Percentiles rank a stretch among this genome's conserved stretches.
Conservation (phyloP, 2,329 filamentous ascomycete genomes). For the Talaromyces funiculosus region DNA sequence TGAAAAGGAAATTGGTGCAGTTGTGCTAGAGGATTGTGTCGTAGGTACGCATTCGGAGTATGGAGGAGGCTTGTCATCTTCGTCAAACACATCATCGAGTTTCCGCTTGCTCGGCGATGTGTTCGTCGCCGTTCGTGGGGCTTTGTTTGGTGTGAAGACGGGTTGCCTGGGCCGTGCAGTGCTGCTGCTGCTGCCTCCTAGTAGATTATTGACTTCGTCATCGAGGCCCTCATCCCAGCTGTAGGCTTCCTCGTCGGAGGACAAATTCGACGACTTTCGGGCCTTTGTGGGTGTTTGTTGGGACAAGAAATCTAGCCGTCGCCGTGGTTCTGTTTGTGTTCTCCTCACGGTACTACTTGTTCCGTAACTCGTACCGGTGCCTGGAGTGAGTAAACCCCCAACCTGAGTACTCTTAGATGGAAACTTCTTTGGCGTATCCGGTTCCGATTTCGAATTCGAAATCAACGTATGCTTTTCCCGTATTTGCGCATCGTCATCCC, state of each 20-base stretch:
- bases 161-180: constrained; percentile 1
- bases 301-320: background rate
- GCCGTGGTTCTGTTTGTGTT: background rate
- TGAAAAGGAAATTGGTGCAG: constrained; percentile 17
- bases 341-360: background rate
- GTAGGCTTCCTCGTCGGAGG: constrained; percentile 31
- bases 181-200: constrained; percentile 4
- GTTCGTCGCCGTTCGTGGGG: constrained; percentile 25
- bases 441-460: constrained; percentile 47
- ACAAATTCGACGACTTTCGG: background rate
- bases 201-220: constrained; percentile 22
- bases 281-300: constrained; percentile 1
- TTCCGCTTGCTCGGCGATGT: constrained; percentile 36
- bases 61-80: constrained; percentile 6
- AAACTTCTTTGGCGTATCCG: constrained; percentile 22
- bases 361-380: constrained; percentile 21
- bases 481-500: constrained; percentile 53
- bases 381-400: constrained; percentile 30
- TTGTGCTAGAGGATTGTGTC: background rate
- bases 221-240: constrained; percentile 34
- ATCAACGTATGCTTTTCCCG: constrained; percentile 48
- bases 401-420: constrained; percentile 17
- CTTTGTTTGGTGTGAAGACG: constrained; percentile 34
- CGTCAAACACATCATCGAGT: constrained; percentile 21
- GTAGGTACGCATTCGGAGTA: constrained; percentile 5